Evolutionary conservation across 192 early-diverging fungal genomes (phyloP).

Genomic region (Dissophora ornata): DNA sequence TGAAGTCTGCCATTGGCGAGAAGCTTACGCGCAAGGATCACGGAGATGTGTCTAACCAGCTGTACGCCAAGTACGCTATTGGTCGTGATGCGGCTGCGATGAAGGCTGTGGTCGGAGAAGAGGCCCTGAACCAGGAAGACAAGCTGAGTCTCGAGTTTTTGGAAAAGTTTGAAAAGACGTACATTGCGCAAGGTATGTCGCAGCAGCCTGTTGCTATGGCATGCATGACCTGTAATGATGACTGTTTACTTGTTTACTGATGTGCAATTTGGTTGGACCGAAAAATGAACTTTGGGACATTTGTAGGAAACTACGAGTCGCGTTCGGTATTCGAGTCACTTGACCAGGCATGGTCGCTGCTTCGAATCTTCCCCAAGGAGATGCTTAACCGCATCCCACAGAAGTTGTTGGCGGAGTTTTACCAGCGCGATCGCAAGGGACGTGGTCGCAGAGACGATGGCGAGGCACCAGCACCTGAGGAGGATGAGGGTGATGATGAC

Average conservation of each 20-base stretch:
- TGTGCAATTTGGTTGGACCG: too few species aligned
- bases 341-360: conserved; percentile 97
- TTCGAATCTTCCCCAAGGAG: conserved; percentile 99
- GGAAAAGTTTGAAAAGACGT: conserved; percentile 99
- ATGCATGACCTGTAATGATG: too few species aligned
- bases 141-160: conserved; percentile 97
- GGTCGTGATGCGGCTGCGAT: conserved; percentile 98
- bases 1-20: conserved; percentile 99
- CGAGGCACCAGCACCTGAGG: conserved; percentile 27
- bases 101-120: conserved; percentile 99
- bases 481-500: conserved; percentile 52
- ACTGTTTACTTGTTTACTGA: too few species aligned
- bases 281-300: too few species aligned
- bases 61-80: conserved; percentile 99
- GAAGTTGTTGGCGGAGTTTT: conserved; percentile 94
- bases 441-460: conserved; percentile 59
- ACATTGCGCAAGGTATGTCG: conserved; percentile 91
- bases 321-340: conserved; percentile 97
- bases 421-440: conserved; percentile 81
- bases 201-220: too few species aligned
- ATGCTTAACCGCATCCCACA: conserved; percentile 99
- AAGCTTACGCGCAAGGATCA: conserved; percentile 98
- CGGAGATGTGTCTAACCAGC: conserved; percentile 98
- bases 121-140: conserved; percentile 98
- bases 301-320: conserved; percentile 90